Base-by-base conservation (phyloP, 345 rosid genomes). In the Hypericum androsaemum region DNA sequence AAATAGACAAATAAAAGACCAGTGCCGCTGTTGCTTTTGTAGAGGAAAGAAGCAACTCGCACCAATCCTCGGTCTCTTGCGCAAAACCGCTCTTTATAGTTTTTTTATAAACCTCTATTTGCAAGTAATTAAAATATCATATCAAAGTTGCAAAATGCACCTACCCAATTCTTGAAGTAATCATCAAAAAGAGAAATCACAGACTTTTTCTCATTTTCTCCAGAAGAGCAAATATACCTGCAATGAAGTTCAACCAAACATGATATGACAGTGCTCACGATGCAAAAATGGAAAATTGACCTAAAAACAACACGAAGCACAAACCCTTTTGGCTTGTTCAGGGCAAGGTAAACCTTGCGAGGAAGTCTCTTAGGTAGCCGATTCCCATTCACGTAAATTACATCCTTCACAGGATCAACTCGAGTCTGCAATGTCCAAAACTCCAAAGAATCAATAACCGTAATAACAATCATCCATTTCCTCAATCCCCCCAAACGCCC, bases 261-360 rank as follows among this genome's bases (percentile, higher is more conserved):
- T 17, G 7, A 14, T 11, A 1, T 17, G 44, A 50, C 8, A 39
- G 68, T 56, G 32, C 35, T 0, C 8, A 5, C 37, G 38, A 41
- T 8, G 17, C 16, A n/a, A 9, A 47, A 54, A 8, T 5, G 36
- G 43, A 54, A 50, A 52, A 67, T 32, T 5, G 8, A 46, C 32
- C 32, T 12, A 54, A 50, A 38, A 60, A 28, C 51, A 49, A 10
- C 12, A 6, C 50, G 46, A 40, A 54, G 38, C 46, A 66, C 97
- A 8, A 56, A 90, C 98, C 98, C 96, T 77, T 90, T 90, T 12
- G 98, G 96, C 77, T 90, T 90, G 80, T 90, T 84, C n/a, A 87
- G 71, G 13, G 96, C 92, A 66, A 90, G 64, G 69, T 84, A 90
- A 53, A 87, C 84, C 60, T 90, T 90, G 6, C 92, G 96, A 12